These are phyloP conservation scores for Allium cepa DNA, from an alignment of 106 monocot genomes.

Conservation along the genomic window DNA sequence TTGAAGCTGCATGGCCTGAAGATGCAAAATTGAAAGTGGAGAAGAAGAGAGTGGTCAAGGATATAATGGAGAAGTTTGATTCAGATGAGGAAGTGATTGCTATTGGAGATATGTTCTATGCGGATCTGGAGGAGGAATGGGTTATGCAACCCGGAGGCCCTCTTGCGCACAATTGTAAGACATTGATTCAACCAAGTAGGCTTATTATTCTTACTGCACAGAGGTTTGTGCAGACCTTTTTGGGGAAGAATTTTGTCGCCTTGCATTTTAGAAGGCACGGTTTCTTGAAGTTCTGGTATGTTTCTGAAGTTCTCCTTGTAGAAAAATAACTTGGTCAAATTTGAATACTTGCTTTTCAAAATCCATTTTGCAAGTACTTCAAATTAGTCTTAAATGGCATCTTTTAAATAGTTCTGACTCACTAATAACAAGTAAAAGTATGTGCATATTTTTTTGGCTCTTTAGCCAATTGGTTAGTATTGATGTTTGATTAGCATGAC, in stretches of 20 bases:
- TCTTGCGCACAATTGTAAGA: slow-evolving; percentile 70
- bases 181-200: slow-evolving; percentile 66
- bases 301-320: neutral
- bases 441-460: no score
- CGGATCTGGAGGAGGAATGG: slow-evolving; percentile 93
- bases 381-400: neutral
- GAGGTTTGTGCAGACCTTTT: slow-evolving; percentile 90
- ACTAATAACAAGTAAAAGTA: no score
- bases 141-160: slow-evolving; percentile 93
- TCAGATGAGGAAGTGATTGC: slow-evolving; percentile 82
- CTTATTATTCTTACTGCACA: slow-evolving; percentile 79
- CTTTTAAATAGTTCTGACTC: no score
- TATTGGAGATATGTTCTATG: slow-evolving; percentile 94
- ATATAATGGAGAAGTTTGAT: slow-evolving; percentile 59
- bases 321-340: no score
- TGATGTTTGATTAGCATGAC: no score
- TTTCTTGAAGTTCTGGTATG: slow-evolving; percentile 94
- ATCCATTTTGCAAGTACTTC: neutral
- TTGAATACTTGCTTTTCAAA: neutral
- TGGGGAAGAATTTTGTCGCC: slow-evolving; percentile 88
- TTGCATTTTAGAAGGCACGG: slow-evolving; percentile 94
- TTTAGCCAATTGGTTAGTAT: no score
- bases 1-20: slow-evolving; percentile 81
- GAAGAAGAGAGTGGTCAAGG: slow-evolving; percentile 65
- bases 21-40: slow-evolving; percentile 54